phyloP scores from a whole-genome alignment of 768 basidiomycete species.

The Pholiota molesta region DNA sequence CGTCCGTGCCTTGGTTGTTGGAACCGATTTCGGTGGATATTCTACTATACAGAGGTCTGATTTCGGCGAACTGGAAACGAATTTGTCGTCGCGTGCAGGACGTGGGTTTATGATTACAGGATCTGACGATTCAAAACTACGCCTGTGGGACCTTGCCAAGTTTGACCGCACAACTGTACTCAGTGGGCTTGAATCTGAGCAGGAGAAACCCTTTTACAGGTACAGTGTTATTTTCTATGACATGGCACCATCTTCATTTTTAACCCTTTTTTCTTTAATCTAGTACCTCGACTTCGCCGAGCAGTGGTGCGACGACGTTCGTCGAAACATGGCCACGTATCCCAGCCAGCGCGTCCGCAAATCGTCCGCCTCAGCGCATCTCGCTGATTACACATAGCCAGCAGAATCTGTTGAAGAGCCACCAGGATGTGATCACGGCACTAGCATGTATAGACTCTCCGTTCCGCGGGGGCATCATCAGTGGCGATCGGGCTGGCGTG shows the following conservation, averaged over 20 bases:
- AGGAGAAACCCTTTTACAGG: slow-evolving; percentile 81
- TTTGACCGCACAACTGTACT: slow-evolving; percentile 76
- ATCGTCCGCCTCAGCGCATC: slow-evolving; percentile 74
- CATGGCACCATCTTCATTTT: background rate
- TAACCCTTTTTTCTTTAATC: background rate
- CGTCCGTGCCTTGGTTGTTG: slow-evolving; percentile 69
- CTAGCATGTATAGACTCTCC: slow-evolving; percentile 89
- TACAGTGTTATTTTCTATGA: slow-evolving; percentile 29
- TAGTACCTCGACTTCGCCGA: slow-evolving; percentile 41
- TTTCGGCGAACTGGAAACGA: slow-evolving; percentile 47
- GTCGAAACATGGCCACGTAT: slow-evolving; percentile 65
- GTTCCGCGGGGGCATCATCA: slow-evolving; percentile 91
- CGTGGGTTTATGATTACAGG: slow-evolving; percentile 85
- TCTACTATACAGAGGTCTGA: slow-evolving; percentile 55
- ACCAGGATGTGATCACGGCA: slow-evolving; percentile 89
- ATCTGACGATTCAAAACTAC: slow-evolving; percentile 86
- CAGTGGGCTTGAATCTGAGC: slow-evolving; percentile 76
- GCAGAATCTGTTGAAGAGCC: slow-evolving; percentile 80
- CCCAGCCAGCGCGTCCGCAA: slow-evolving; percentile 50
- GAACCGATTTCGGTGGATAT: slow-evolving; percentile 78
- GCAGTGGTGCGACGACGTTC: slow-evolving; percentile 51
- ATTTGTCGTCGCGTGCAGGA: slow-evolving; percentile 40
- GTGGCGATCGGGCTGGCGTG: slow-evolving; percentile 86
- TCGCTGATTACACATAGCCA: slow-evolving; percentile 82
- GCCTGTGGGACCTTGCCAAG: slow-evolving; percentile 85